phyloP scores from a whole-genome alignment of 192 early-diverging fungal genomes.

The Podila clonocystis region DNA sequence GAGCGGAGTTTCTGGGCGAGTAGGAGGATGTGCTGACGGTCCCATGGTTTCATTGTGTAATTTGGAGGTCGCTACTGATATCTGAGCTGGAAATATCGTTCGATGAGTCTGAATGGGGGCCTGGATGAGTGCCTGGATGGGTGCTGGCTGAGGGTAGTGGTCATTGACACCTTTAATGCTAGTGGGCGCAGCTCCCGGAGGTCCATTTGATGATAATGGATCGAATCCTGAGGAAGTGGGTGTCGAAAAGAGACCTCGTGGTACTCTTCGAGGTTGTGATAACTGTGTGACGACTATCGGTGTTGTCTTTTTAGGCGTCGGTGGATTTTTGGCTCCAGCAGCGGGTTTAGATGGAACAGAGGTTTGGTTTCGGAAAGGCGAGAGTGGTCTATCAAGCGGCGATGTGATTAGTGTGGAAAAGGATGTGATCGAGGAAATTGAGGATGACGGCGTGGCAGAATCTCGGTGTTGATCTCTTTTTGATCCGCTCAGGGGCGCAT shows the following conservation, averaged over 20 bases:
- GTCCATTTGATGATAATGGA: background rate
- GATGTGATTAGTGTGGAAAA: conserved; percentile 17
- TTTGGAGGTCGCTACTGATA: too few species aligned
- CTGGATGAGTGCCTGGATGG: too few species aligned
- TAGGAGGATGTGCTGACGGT: too few species aligned
- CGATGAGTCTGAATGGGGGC: too few species aligned
- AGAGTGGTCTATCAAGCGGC: background rate
- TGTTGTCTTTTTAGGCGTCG: background rate
- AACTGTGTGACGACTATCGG: background rate
- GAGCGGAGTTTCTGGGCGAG: background rate
- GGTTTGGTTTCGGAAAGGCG: background rate
- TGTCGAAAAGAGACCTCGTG: conserved; percentile 29
- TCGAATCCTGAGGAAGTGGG: background rate
- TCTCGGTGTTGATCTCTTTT: background rate
- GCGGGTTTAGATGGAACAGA: background rate
- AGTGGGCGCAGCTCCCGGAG: background rate
- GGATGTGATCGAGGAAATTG: conserved; percentile 1
- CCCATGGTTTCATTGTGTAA: too few species aligned
- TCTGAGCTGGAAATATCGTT: too few species aligned
- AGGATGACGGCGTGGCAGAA: background rate
- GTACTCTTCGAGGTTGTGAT: conserved; percentile 1
- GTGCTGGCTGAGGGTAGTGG: background rate
- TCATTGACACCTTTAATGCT: background rate
- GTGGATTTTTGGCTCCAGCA: background rate
- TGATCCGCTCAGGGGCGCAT: background rate